Conservation (phyloP, 139 green algal genomes). For the Eudorina sp. region DNA sequence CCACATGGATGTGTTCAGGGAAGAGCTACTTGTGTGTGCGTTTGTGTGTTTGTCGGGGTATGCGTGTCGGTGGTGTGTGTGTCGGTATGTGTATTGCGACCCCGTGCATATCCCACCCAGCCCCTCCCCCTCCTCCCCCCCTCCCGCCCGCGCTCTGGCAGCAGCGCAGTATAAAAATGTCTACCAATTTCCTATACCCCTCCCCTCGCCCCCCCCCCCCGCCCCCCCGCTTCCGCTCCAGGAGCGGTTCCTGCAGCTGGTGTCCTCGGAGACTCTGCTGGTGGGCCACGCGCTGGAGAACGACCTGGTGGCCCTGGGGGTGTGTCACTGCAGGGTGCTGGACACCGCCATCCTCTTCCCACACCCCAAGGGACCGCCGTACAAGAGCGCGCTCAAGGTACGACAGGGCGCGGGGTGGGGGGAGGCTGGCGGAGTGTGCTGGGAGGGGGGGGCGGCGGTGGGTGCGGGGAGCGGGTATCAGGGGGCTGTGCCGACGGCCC, state of each 20-base stretch:
- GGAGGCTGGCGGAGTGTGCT: neutral
- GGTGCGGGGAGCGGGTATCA: neutral
- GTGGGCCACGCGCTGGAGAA: conserved; percentile 95
- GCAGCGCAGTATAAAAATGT: no score
- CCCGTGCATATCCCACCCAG: no score
- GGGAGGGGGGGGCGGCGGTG: no score
- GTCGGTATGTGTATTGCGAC: no score
- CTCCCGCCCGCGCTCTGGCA: no score
- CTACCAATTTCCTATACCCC: no score
- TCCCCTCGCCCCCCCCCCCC: neutral
- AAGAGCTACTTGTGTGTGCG: no score
- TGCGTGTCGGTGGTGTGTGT: no score
- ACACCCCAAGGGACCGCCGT: conserved; percentile 83
- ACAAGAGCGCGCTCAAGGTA: conserved; percentile 75
- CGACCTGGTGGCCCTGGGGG: conserved; percentile 82
- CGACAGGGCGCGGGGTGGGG: neutral
- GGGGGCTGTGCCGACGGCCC: no score
- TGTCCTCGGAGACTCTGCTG: conserved; percentile 82
- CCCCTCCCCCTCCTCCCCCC: no score
- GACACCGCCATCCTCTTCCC: conserved; percentile 90
- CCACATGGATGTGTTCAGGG: neutral
- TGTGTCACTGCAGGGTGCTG: conserved; percentile 78
- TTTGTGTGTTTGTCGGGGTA: no score
- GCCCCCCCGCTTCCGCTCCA: conserved; percentile 22
- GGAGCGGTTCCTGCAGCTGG: conserved; percentile 52